These are phyloP conservation scores for Debaryomycetaceae sp. DNA, from an alignment of 1,139 yeast genomes.

Conservation along the genomic window DNA sequence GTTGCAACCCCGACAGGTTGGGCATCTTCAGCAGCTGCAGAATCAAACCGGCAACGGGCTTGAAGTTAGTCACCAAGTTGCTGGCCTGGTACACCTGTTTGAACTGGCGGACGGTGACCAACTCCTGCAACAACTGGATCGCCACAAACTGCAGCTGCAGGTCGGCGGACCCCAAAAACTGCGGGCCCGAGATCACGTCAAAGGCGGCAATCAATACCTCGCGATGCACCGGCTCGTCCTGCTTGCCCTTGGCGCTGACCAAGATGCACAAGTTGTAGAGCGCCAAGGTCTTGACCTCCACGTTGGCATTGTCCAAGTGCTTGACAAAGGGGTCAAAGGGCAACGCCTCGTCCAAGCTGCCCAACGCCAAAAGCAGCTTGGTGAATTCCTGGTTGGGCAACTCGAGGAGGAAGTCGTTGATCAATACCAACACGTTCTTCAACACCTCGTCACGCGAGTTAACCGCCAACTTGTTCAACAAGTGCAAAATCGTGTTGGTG, in stretches of 20 bases:
- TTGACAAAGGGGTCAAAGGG: conserved; percentile 56
- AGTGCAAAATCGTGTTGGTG: conserved; percentile 51
- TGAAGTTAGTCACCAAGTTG: conserved; percentile 47
- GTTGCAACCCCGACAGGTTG: conserved; percentile 66
- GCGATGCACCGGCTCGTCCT: conserved; percentile 17
- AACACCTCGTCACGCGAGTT: conserved; percentile 63
- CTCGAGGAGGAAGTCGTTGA: conserved; percentile 55
- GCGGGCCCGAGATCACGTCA: conserved; percentile 34
- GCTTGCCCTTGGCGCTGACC: conserved; percentile 24
- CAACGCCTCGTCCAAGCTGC: conserved; percentile 42
- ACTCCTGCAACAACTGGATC: conserved; percentile 61
- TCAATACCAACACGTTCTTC: conserved; percentile 65
- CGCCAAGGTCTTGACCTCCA: conserved; percentile 42
- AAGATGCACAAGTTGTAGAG: conserved; percentile 43
- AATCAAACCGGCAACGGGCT: conserved; percentile 43
- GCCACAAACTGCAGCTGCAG: conserved; percentile 58
- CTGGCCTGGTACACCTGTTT: conserved; percentile 56
- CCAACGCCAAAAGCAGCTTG: conserved; percentile 40
- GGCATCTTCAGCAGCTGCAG: conserved; percentile 32
- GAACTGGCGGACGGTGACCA: conserved; percentile 55
- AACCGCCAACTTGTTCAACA: conserved; percentile 46
- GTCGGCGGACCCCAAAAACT: conserved; percentile 45
- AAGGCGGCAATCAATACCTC: conserved; percentile 40
- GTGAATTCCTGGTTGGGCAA: conserved; percentile 40
- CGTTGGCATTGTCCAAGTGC: conserved; percentile 45